A percentile compares a stretch with the other conserved stretches of the same genome.
phyloP scores from a whole-genome alignment of 2,329 filamentous ascomycete species.

The Magnaporthiopsis poae region DNA sequence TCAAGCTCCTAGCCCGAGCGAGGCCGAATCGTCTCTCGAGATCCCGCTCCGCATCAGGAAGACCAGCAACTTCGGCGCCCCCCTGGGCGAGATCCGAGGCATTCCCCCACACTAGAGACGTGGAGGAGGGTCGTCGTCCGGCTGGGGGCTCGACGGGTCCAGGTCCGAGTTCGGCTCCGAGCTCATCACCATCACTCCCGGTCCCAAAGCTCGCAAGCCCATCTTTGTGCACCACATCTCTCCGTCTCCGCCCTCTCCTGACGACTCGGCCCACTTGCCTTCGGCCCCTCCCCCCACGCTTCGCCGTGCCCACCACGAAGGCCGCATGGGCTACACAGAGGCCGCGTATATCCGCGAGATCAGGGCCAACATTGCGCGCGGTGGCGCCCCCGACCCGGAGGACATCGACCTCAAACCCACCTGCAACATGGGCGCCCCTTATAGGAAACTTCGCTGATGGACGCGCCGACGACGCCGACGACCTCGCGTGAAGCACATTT shows the following conservation, averaged over 20 bases:
- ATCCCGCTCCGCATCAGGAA: conserved; percentile 36
- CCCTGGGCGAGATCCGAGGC: conserved; percentile 26
- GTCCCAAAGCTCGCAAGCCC: neutral
- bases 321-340: neutral
- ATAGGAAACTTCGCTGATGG: neutral
- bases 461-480: neutral
- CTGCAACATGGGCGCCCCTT: neutral
- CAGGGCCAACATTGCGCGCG: neutral
- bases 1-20: conserved; percentile 12
- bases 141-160: neutral
- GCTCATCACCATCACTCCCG: neutral
- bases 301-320: too few relatives aligned
- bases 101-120: neutral
- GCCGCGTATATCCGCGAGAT: neutral
- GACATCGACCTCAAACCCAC: neutral
- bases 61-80: conserved; percentile 38
- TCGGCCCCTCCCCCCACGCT: neutral
- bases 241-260: neutral
- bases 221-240: neutral
- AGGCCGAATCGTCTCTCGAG: conserved; percentile 27
- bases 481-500: neutral
- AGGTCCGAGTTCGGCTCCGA: neutral
- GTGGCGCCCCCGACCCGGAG: neutral
- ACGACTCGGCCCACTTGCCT: neutral
- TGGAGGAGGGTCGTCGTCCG: neutral